These are phyloP conservation scores for Aphanomyces stellatus DNA, from an alignment of 352 stramenopile species.

Conservation along the genomic window DNA sequence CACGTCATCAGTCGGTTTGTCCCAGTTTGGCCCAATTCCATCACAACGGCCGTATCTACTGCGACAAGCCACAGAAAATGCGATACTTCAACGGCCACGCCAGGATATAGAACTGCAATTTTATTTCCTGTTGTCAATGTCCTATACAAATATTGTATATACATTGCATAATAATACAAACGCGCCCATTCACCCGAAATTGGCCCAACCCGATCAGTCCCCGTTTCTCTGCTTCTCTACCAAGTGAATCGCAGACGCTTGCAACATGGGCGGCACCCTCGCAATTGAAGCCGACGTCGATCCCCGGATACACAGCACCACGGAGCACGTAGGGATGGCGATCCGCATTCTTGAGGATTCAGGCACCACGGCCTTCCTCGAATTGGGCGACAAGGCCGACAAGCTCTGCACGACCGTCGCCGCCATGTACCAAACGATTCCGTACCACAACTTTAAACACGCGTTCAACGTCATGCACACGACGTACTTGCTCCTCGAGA, in stretches of 20 bases:
- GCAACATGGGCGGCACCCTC: neutral
- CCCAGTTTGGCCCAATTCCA: constrained; percentile 8
- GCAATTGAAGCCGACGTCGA: neutral
- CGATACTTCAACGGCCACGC: neutral
- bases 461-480: constrained; percentile 83
- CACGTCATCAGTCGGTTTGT: no score
- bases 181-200: no score
- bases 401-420: constrained; percentile 69
- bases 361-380: neutral
- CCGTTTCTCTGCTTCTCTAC: neutral
- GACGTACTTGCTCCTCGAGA: constrained; percentile 75
- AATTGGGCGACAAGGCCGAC: neutral
- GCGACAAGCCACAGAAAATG: neutral
- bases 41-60: neutral
- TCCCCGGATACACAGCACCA: neutral
- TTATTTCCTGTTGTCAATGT: neutral
- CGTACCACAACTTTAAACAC: constrained; percentile 90
- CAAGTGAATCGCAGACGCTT: neutral
- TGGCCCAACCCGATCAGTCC: neutral
- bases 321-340: neutral
- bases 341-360: neutral
- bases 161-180: no score
- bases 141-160: no score
- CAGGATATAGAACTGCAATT: neutral
- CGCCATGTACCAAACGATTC: constrained; percentile 74